A percentile compares a stretch with the other conserved stretches of the same genome.
phyloP scores from a whole-genome alignment of 345 rosid genomes.

The Salix udensis region DNA sequence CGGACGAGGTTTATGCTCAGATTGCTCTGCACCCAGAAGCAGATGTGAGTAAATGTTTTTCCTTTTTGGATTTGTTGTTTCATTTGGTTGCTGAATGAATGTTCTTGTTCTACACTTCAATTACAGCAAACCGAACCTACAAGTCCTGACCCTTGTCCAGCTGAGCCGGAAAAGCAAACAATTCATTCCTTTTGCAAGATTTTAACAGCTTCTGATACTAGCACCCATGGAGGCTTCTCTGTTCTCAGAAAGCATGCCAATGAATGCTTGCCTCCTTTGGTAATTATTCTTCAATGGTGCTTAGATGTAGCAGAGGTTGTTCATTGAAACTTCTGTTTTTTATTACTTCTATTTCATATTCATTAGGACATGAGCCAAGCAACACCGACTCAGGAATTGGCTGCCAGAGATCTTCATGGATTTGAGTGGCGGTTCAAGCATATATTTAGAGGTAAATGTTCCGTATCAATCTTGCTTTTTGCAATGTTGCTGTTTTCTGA shows the following conservation, averaged over 20 bases:
- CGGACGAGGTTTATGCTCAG: conserved; percentile 95
- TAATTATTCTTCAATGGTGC: conserved; percentile 15
- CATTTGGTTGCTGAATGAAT: background rate
- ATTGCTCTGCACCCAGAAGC: conserved; percentile 67
- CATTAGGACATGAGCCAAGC: conserved; percentile 80
- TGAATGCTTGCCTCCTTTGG: conserved; percentile 93
- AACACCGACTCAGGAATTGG: conserved; percentile 89
- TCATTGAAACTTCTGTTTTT: background rate
- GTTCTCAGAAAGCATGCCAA: conserved; percentile 85
- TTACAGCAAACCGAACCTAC: conserved; percentile 54
- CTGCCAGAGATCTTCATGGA: conserved; percentile 87
- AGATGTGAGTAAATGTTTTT: conserved; percentile 41
- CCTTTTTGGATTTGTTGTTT: background rate
- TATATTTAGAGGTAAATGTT: conserved; percentile 68
- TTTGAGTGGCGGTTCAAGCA: conserved; percentile 94
- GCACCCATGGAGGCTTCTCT: conserved; percentile 97
- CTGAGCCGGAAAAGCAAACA: conserved; percentile 43
- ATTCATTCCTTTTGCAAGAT: conserved; percentile 82
- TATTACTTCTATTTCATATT: background rate
- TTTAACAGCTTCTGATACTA: conserved; percentile 92
- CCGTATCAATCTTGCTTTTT: background rate
- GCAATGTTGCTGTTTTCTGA: background rate
- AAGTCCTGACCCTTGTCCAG: conserved; percentile 41
- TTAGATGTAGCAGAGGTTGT: background rate
- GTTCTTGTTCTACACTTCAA: background rate